These are phyloP conservation scores for Didymella pinodella DNA, from an alignment of 2,329 filamentous ascomycete species.

Conservation along the genomic window DNA sequence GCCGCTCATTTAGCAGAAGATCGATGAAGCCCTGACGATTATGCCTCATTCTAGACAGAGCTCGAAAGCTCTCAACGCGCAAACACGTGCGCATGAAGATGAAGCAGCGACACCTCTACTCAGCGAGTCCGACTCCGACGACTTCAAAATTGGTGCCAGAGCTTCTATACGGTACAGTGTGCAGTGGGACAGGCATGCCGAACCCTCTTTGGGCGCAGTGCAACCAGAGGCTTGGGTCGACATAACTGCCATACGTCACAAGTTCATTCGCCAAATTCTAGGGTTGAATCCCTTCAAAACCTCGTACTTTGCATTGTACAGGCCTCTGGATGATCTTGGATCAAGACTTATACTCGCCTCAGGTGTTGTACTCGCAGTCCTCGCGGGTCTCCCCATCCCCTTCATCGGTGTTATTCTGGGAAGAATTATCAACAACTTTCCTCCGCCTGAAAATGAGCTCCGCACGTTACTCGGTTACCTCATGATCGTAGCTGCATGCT, in stretches of 20 bases:
- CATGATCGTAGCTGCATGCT: constrained; percentile 56
- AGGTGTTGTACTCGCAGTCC: constrained; percentile 55
- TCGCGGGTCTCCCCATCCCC: constrained; percentile 45
- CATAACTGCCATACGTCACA: constrained; percentile 41
- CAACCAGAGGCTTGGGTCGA: constrained; percentile 45
- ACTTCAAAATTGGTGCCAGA: constrained; percentile 25
- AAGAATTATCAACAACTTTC: constrained; percentile 60
- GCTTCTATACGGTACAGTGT: constrained; percentile 32
- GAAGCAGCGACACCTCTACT: constrained; percentile 30
- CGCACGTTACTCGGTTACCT: constrained; percentile 53
- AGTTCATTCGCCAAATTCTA: constrained; percentile 50
- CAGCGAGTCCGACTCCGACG: constrained; percentile 30
- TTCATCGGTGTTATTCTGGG: constrained; percentile 67
- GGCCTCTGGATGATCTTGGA: constrained; percentile 52
- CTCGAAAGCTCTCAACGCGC: constrained; percentile 15
- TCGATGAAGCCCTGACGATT: constrained; percentile 7
- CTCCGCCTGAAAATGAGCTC: constrained; percentile 56
- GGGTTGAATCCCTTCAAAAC: constrained; percentile 56
- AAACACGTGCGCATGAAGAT: constrained; percentile 24
- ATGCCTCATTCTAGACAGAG: constrained; percentile 20
- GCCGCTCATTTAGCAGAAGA: constrained; percentile 2
- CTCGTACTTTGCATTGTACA: constrained; percentile 60
- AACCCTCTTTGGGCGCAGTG: constrained; percentile 47
- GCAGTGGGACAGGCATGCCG: constrained; percentile 46
- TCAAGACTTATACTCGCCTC: constrained; percentile 48